phyloP scores from a whole-genome alignment of 441 rosid species.

The Euphorbia schlechtendalii region DNA sequence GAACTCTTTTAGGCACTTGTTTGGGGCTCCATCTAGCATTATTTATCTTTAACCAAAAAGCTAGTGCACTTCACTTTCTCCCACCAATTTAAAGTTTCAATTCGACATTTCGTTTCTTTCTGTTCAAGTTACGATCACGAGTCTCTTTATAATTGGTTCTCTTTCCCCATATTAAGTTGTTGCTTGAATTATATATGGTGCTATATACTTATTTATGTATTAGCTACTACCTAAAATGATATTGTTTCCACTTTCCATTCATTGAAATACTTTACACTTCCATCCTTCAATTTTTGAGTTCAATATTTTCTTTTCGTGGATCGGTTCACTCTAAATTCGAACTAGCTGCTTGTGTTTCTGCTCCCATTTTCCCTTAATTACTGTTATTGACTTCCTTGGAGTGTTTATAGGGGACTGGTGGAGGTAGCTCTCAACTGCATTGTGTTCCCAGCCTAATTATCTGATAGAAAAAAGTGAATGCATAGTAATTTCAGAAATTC shows the following conservation, averaged over 20 bases:
- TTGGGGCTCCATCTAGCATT: neutral
- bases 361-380: neutral
- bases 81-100: constrained; percentile 4
- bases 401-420: neutral
- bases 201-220: neutral
- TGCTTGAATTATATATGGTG: neutral
- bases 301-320: neutral
- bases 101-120: neutral
- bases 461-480: constrained; percentile 8
- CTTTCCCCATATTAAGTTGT: neutral
- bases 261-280: neutral
- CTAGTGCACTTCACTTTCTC: constrained; percentile 1
- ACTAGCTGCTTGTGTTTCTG: neutral
- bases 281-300: neutral
- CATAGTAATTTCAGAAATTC: constrained; percentile 3
- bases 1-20: constrained; percentile 13
- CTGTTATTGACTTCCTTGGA: neutral
- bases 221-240: neutral
- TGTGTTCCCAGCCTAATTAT: constrained; percentile 5
- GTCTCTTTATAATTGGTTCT: constrained; percentile 1
- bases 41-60: constrained; percentile 3
- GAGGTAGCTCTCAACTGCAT: constrained; percentile 11
- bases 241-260: neutral
- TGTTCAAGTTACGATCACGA: constrained; percentile 6
- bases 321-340: neutral